Base-by-base conservation (phyloP, 768 basidiomycete genomes). In the Pluteus cervinus region DNA sequence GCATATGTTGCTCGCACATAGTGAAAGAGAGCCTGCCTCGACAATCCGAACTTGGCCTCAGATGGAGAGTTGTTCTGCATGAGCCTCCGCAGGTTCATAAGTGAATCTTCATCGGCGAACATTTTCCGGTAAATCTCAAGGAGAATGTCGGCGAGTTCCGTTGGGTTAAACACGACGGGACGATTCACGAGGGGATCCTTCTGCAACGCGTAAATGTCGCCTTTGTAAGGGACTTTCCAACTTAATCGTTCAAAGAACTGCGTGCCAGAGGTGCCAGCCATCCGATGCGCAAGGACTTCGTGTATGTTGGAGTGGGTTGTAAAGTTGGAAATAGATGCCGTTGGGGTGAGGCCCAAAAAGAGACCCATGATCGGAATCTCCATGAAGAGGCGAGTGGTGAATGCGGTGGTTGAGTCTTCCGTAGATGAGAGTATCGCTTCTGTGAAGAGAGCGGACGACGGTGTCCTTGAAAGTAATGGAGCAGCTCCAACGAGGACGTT, bases 301-400 rank as follows among this genome's bases (percentile, higher is more conserved):
- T 68, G 63, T 1, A 50, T 52, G 40, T 66, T 66, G 24, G 58
- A 61, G 10, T 46, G 48, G 6, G 62, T 52, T 4, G 53, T 55
- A 38, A 65, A 67, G 9, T 57, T 54, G 0, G 62, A 61, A 4
- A 66, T 43, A 40, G 53, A 61, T 24, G 54, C 54, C 17, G 53
- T 41, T 2, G 68, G 68, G 12, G 45, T 44, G 4, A 71, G 17
- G 8, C 61, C 65, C 15, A 64, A 39, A 3, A 69, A 51, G 7
- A 65, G 37, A 8, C 50, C 53, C 11, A 68, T 52, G 3, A 55
- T 52, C 0, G 58, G 43, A 14, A 66, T 44, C 37, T 69, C 59
- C 3, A 52, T 54, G 29, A 52, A 55, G 7, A 69, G 36, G 10
- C 46, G 53, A 15, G 59, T 41, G 2, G 45, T 44, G 35, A 71